Base-by-base conservation (phyloP, 2,329 filamentous ascomycete species). In the Pyrenochaeta sp. region DNA sequence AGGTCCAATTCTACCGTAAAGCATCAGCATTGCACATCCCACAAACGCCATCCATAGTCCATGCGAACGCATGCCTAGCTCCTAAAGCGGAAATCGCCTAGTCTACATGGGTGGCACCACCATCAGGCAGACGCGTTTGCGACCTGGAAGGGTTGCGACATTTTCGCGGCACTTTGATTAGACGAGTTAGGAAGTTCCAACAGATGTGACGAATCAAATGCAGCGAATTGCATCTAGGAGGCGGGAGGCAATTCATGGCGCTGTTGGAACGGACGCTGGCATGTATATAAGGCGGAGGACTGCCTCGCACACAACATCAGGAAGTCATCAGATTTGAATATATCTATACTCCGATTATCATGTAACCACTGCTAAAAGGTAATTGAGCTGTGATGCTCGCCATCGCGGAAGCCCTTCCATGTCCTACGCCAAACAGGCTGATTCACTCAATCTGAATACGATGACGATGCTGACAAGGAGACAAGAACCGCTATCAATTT, bases 41-140 rank as follows among this genome's bases (percentile, higher is more conserved):
- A 3, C 13, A 6, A 39, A 39, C 36, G 15, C 8, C 13, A 19
- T 19, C 13, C 9, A 4, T 39, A 19, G 36, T 13, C 10, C 13
- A 15, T 36, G 15, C 36, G 36, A 39, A 39, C 36, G 36, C 13
- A 28, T n/a, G 45, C 46, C n/a, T 37, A 19, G 32, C 34, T 4
- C 32, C 32, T 9, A 19, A 48, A n/a, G 46, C 46, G 46, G 30
- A 25, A 37, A 5, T 19, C 28, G 24, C 15, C 46, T 48, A 48
- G 32, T 10, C 30, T 22, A 22, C 3, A 48, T 12, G 3, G 8
- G 48, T 40, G 36, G 22, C 47, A 22, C 24, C 22, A 40, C 36
- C 36, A 42, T 43, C 24, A 50, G 48, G 48, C 48, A 50, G 48
- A 30, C 48, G 48, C 37, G 48, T 50, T 50, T 12, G 19, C 8